Evolutionary conservation across 176 grass and related monocot species (phyloP), one percentile per base, ranked within the genome.

Genomic region (Ensete glaucum): DNA sequence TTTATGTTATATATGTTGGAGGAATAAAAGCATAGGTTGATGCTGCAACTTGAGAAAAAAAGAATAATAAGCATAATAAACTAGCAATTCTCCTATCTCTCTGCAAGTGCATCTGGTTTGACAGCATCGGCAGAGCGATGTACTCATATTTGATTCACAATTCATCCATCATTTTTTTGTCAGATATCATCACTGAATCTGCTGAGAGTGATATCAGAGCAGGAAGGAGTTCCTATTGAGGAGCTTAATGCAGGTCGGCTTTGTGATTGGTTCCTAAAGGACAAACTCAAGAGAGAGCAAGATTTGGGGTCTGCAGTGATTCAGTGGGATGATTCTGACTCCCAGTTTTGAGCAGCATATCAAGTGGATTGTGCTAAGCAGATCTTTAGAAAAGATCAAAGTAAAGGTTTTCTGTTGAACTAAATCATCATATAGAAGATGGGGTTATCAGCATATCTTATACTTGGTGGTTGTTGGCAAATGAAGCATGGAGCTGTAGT

Each of bases 161-260:
- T 62, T 22, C 16, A 62, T 62, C 58, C 58, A 76, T 13, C 14
- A 13, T 49, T 71, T 68, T 7, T 77, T 7, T 82, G 34, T 59
- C 90, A 99, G 95, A 99, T 99, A 84, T 99, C 88, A 17, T 99
- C 90, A 15, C 19, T 99, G 88, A 99, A 99, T 67, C 82, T 99
- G 12, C 16, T 99, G 79, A 84, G 86, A 4, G 90, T 94, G 68
- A 84, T 99, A 49, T 99, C 95, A 52, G 95, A 99, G 82, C 94
- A 98, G 68, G 90, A 91, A 20, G 94, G 90, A 20, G 52, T 93
- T 0, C 54, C 87, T 20, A 97, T 97, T 11, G 90, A 93, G 84
- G 88, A 97, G 75, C 86, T 93, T n/a, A 98, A 98, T 76, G 90
- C 90, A 1, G 94, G 94, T 49, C 83, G 80, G 11, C 43, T 98